Evolutionary conservation across 805 yeast genomes (phyloP), one percentile per base, ranked within the genome.

Genomic region (Hanseniaspora valbyensis): DNA sequence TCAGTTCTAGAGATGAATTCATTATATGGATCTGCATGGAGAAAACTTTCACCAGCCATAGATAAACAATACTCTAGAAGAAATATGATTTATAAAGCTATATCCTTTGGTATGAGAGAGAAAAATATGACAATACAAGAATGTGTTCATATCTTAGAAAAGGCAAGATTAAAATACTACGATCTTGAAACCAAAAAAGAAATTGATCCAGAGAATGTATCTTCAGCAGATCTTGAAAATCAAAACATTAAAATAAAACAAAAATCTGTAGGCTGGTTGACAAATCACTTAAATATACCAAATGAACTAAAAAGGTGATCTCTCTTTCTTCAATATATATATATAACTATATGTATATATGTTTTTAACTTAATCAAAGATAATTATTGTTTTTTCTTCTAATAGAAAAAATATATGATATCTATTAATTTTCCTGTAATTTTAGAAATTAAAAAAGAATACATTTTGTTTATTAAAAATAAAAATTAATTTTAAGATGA

Each of bases 1-100:
- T 73, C 80, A 2, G 67, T 76, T 34, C 70, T 69, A 53, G 63
- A 70, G 12, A 61, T 77, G 60, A 80, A 77, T 56, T 52, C 58
- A 6, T 68, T 72, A 53, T 77, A 69, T 55, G 73, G 72, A 46
- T 70, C 78, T 1, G 71, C 72, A 32, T 77, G 82, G 82, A 68
- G 81, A 59, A 65, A 74, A 44, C 38, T 30, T 2, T 78, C 69
- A 44, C 68, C 74, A 9, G 78, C 80, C 0, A 74, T 74, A 28
- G 71, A 72, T 49, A 71, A 77, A 54, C 71, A 78, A 41, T 77
- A 73, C 57, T 67, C 74, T 42, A 60, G 82, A 54, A 64, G 81
- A 36, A 75, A 73, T 57, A 73, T 72, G 30, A 68, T 77, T 22
- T 77, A 76, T 61, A 72, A 69, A 54, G 80, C 80, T 4, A 74